Percentiles rank a stretch among this genome's conserved stretches.
phyloP scores from a whole-genome alignment of 306 rosid species.

The Fragaria vesca region DNA sequence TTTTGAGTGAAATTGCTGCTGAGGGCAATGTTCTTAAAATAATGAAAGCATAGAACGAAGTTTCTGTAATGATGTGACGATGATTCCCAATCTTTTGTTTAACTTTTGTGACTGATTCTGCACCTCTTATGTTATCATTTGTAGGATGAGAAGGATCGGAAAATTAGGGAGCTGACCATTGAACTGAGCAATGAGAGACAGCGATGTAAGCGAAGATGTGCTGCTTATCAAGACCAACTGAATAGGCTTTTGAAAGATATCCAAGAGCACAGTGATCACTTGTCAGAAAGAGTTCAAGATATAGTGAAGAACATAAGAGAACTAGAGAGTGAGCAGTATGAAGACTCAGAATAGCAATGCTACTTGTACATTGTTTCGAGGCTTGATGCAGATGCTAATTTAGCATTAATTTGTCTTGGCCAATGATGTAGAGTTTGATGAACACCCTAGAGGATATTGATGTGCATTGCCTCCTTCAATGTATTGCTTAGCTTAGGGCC shows the following conservation, averaged over 20 bases:
- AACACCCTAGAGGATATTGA: neutral
- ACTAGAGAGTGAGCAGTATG: slow-evolving; percentile 9
- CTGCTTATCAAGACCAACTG: slow-evolving; percentile 7
- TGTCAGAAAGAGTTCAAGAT: slow-evolving; percentile 26
- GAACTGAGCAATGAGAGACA: slow-evolving; percentile 25
- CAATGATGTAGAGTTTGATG: neutral
- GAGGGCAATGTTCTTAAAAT: neutral
- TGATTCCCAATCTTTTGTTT: neutral
- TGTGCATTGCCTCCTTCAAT: neutral
- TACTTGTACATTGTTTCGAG: neutral
- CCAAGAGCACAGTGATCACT: slow-evolving; percentile 16
- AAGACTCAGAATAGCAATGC: slow-evolving; percentile 3
- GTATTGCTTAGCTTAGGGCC: neutral
- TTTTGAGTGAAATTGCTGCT: neutral
- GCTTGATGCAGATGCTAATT: neutral
- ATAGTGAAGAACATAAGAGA: slow-evolving; percentile 24
- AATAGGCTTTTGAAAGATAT: neutral
- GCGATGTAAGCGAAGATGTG: slow-evolving; percentile 16
- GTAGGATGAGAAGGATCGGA: slow-evolving; percentile 31
- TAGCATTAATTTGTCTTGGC: slow-evolving; percentile 4
- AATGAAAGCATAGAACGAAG: neutral
- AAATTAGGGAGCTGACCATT: slow-evolving; percentile 23
- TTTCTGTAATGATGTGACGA: neutral
- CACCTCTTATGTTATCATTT: neutral
- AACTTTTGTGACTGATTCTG: neutral